A percentile compares a stretch with the other conserved stretches of the same genome.
These are phyloP conservation scores for Hymenoscyphus linearis DNA, from an alignment of 2,329 filamentous ascomycete species.

Conservation along the genomic window DNA sequence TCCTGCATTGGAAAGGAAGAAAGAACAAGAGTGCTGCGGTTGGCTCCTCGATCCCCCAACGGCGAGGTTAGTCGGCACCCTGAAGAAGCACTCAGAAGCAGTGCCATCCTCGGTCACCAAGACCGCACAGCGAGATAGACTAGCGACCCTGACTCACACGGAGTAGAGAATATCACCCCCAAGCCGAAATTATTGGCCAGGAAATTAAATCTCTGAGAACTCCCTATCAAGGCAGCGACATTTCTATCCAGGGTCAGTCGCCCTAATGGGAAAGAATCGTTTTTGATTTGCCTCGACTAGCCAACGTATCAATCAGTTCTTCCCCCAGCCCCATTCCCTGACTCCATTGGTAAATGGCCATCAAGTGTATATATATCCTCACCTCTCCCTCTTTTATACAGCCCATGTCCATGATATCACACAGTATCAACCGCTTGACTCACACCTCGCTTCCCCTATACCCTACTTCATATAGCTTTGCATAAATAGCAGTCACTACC, in stretches of 20 bases:
- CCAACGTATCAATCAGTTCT: neutral
- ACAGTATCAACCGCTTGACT: neutral
- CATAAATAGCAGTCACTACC: constrained; percentile 8
- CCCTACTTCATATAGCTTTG: neutral
- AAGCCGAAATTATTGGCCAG: neutral
- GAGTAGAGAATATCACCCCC: neutral
- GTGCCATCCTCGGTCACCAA: neutral
- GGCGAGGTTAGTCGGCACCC: neutral
- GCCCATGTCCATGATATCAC: neutral
- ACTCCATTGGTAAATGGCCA: neutral
- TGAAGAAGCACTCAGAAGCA: neutral
- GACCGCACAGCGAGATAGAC: neutral
- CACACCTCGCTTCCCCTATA: neutral
- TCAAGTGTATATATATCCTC: neutral
- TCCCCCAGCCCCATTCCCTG: neutral
- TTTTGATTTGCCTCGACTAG: neutral
- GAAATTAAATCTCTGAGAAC: neutral
- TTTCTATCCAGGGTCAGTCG: neutral
- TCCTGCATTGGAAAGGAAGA: neutral
- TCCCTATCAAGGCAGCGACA: neutral
- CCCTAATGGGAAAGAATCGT: neutral
- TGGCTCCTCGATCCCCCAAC: neutral
- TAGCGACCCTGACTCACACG: neutral
- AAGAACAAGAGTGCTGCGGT: neutral
- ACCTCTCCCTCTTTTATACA: neutral